Base-by-base conservation (phyloP, 345 rosid genomes). In the Psidium guajava region DNA sequence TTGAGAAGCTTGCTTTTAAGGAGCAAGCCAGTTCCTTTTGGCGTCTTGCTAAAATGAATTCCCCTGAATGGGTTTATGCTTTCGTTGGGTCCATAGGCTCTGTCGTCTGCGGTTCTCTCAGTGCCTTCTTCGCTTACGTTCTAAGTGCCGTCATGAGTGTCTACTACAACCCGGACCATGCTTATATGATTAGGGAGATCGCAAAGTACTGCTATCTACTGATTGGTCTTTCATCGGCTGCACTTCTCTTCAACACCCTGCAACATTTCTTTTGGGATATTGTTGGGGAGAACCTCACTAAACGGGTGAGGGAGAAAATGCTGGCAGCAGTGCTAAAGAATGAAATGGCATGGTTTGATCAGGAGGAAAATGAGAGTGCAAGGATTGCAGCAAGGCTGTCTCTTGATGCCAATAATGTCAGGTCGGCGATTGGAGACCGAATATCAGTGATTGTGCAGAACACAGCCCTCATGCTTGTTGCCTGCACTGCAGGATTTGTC, bases 191-290 rank as follows among this genome's bases (percentile, higher is more conserved):
- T 89, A 89, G 92, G 88, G 92, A 97, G 90, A 97, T 97, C 3
- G 97, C 86, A 50, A 97, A 97, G 85, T 97, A 97, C 85, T 95
- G 98, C 90, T 97, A 97, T 87, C 88, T 97, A 83, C 87, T 97
- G 44, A 97, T 97, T 77, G 99, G 99, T 54, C 96, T 97, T 36
- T 97, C 99, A 55, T 97, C 99, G 2, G 97, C 99, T 5, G 98
- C 98, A 3, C 95, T 97, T 85, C 86, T 97, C 86, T 97, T 97
- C 89, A 95, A 97, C 91, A 94, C 99, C 25, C 91, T 97, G 11
- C 99, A 97, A 91, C 99, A 97, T 92, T 95, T 88, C 85, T 97
- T 97, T 88, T 97, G 99, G 99, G 99, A 97, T 85, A 94, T 97
- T 24, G 99, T 97, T 50, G 99, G 99, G 21, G 99, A 97, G 90